Evolutionary conservation across 2,329 filamentous ascomycete genomes (phyloP).

Genomic region (Hypoxylon rubiginosum): DNA sequence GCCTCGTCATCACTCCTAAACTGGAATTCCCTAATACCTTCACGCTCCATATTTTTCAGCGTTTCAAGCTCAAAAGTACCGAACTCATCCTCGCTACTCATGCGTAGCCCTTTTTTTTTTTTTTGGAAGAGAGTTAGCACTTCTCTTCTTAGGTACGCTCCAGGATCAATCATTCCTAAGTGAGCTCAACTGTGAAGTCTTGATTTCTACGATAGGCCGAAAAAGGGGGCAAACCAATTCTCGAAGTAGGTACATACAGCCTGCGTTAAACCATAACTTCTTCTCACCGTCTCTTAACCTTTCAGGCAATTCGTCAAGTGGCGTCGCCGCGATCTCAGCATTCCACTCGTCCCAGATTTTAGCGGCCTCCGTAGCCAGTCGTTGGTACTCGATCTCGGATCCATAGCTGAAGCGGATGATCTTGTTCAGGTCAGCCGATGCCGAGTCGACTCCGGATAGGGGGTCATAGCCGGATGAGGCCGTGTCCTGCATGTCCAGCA

Average conservation of each 20-base stretch:
- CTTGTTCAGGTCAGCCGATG: slow-evolving; percentile 59
- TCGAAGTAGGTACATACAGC: slow-evolving; percentile 7
- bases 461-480: slow-evolving; percentile 58
- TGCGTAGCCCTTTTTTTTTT: slow-evolving; percentile 42
- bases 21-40: slow-evolving; percentile 46
- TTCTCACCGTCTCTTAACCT: slow-evolving; percentile 26
- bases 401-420: slow-evolving; percentile 60
- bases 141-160: not conserved
- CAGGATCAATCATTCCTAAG: not conserved
- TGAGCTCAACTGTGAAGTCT: not conserved
- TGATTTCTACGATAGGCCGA: not conserved
- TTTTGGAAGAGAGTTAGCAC: not conserved
- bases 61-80: slow-evolving; percentile 42
- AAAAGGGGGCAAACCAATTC: not conserved
- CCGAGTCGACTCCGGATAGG: slow-evolving; percentile 54
- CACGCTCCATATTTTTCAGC: slow-evolving; percentile 45
- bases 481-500: slow-evolving; percentile 63
- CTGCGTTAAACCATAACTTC: slow-evolving; percentile 47
- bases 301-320: slow-evolving; percentile 36
- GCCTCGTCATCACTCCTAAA: slow-evolving; percentile 44
- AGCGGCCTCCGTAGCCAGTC: slow-evolving; percentile 59
- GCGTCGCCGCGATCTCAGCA: slow-evolving; percentile 49
- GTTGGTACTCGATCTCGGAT: slow-evolving; percentile 60
- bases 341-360: slow-evolving; percentile 62
- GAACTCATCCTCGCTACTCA: slow-evolving; percentile 42